Evolutionary conservation across 1,284 basidiomycete genomes (phyloP).

Genomic region (Ganoderma meredithae): DNA sequence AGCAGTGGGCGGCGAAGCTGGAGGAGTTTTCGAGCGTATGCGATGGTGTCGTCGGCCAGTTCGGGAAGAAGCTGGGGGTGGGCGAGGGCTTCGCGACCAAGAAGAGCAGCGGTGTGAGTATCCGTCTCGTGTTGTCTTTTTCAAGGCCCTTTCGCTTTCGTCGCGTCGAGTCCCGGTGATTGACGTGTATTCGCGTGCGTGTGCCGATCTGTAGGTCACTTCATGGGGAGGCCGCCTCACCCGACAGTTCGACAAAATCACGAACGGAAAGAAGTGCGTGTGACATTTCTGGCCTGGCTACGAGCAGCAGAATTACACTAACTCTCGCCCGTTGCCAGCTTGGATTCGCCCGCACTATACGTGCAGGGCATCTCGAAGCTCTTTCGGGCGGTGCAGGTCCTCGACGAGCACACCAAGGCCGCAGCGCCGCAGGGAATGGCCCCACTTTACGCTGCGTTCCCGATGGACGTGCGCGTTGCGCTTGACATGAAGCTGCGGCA

Average conservation of each 20-base stretch:
- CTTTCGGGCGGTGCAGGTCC: constrained; percentile 78
- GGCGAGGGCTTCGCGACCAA: constrained; percentile 84
- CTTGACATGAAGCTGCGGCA: constrained; percentile 82
- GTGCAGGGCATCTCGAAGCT: constrained; percentile 81
- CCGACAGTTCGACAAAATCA: constrained; percentile 89
- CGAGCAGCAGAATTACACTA: constrained; percentile 25
- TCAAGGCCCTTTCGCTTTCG: not conserved
- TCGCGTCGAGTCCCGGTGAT: not conserved
- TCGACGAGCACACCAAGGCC: constrained; percentile 89
- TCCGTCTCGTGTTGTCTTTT: constrained; percentile 5
- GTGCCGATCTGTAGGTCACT: constrained; percentile 48
- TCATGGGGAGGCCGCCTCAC: constrained; percentile 86
- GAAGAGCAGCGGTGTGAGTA: constrained; percentile 74
- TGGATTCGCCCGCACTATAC: constrained; percentile 89
- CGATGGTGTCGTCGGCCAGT: constrained; percentile 85
- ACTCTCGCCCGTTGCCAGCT: constrained; percentile 51
- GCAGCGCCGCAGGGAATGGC: constrained; percentile 69
- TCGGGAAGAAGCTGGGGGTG: constrained; percentile 90
- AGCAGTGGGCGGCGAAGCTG: constrained; percentile 72
- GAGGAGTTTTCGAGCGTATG: constrained; percentile 80
- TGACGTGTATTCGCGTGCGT: not conserved
- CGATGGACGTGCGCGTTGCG: constrained; percentile 64
- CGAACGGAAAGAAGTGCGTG: constrained; percentile 87
- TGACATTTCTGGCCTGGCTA: constrained; percentile 20
- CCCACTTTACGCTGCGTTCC: constrained; percentile 76